Evolutionary conservation across 129 eudicot species (phyloP).

Genomic region (Centrapalus pauciflorus): DNA sequence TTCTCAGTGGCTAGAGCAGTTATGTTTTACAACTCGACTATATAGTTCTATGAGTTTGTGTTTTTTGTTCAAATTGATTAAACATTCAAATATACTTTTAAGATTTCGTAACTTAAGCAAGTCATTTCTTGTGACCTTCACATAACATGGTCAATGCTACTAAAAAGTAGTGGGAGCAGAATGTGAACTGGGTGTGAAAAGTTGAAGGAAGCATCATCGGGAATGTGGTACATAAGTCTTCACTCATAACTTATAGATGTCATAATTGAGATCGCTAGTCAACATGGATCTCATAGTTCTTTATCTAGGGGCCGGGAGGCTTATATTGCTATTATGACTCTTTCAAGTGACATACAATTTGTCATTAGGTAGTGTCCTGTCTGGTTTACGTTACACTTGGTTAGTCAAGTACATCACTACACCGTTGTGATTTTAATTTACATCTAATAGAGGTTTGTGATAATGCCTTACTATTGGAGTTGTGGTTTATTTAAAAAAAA

Average conservation of each 20-base stretch:
- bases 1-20: background rate
- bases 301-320: conserved; percentile 11
- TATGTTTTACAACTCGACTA: no score
- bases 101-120: background rate
- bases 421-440: background rate
- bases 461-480: background rate
- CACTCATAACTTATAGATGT: background rate
- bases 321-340: background rate
- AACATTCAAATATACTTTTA: background rate
- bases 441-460: conserved; percentile 5
- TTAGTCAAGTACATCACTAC: background rate
- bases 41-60: background rate
- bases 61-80: background rate
- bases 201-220: background rate
- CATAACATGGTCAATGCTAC: no score
- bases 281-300: background rate
- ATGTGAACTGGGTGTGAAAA: background rate
- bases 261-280: background rate
- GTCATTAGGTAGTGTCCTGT: background rate
- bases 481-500: background rate
- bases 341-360: background rate
- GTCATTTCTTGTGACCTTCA: background rate
- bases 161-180: no score
- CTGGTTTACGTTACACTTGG: background rate
- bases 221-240: background rate